Evolutionary conservation across 805 yeast species (phyloP), one percentile per base, ranked within the genome.

Genomic region (Barnettozyma pratensis): DNA sequence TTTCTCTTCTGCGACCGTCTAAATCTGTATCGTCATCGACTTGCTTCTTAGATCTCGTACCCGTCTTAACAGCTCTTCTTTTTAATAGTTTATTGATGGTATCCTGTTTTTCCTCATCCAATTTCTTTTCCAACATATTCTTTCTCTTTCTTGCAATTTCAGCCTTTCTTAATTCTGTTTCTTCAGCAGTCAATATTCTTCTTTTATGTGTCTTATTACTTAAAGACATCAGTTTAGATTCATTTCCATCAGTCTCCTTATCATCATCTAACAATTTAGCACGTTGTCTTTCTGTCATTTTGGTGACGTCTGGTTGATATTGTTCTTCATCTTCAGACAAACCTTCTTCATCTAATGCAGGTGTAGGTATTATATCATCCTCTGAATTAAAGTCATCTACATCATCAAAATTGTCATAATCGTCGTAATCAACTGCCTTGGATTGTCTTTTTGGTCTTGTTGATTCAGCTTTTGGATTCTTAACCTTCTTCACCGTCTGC

Each of bases 21-120:
- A 34, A 41, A 10, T 58, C 60, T 7, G 49, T 52, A 26, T 54
- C 60, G 7, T 59, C 60, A 14, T 57, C 61, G 10, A 52, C 53
- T 19, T 19, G 19, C 34, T 51, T 54, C 34, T 55, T 32, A 14
- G 48, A 51, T 6, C 60, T 53, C 7, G 59, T 57, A 8, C 54
- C 55, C 0, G 55, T 58, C 62, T 85, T 85, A 42, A 80, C 81
- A 0, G 97, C 96, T 54, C 96, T 76, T 65, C 91, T 81, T 66
- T 87, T 84, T 54, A 92, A 72, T 54, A 92, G 71, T 64, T 87
- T 88, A 64, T 92, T 92, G 54, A 92, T 74, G 0, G 97, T 91
- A 54, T 92, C 97, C 61, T 83, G 79, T 63, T 94, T 94, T 66
- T 94, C 98, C 64, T 88, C 97, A 61, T 91, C 97, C 38, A 88